Percentiles rank a stretch among this genome's conserved stretches.
Conservation (phyloP, 192 early-diverging fungal genomes). For the Kickxella alabastrina region DNA sequence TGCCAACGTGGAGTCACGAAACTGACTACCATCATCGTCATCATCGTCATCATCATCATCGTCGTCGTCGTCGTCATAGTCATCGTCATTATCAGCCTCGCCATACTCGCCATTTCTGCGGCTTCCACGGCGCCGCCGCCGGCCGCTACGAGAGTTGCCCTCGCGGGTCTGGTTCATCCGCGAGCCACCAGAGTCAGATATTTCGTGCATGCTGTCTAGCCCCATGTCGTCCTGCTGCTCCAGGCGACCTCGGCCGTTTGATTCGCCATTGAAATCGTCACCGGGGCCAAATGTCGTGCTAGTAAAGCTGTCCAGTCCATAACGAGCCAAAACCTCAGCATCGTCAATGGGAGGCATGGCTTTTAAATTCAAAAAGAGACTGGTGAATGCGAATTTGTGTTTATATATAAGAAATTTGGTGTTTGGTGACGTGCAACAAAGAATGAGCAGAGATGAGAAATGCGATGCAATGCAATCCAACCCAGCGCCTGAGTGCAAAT, state of each 20-base stretch:
- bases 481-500: too few species aligned
- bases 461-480: too few species aligned
- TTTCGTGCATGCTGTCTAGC: slow-evolving; percentile 11
- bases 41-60: slow-evolving; percentile 15
- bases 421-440: too few species aligned
- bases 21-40: slow-evolving; percentile 5
- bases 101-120: slow-evolving; percentile 11
- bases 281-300: slow-evolving; percentile 17
- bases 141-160: slow-evolving; percentile 3
- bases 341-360: slow-evolving; percentile 43
- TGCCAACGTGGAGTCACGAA: slow-evolving; percentile 10
- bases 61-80: slow-evolving; percentile 18
- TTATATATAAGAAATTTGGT: too few species aligned
- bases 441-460: too few species aligned
- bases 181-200: slow-evolving; percentile 13
- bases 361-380: background rate
- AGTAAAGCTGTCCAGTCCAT: slow-evolving; percentile 46
- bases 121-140: slow-evolving; percentile 6
- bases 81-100: slow-evolving; percentile 10
- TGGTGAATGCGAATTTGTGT: too few species aligned
- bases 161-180: slow-evolving; percentile 13
- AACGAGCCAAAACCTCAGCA: slow-evolving; percentile 46
- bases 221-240: slow-evolving; percentile 17
- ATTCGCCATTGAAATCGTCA: slow-evolving; percentile 9
- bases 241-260: slow-evolving; percentile 3